Percentiles rank a stretch among this genome's conserved stretches.
phyloP scores from a whole-genome alignment of 495 filamentous ascomycete species.

The Aspergillus affinis region DNA sequence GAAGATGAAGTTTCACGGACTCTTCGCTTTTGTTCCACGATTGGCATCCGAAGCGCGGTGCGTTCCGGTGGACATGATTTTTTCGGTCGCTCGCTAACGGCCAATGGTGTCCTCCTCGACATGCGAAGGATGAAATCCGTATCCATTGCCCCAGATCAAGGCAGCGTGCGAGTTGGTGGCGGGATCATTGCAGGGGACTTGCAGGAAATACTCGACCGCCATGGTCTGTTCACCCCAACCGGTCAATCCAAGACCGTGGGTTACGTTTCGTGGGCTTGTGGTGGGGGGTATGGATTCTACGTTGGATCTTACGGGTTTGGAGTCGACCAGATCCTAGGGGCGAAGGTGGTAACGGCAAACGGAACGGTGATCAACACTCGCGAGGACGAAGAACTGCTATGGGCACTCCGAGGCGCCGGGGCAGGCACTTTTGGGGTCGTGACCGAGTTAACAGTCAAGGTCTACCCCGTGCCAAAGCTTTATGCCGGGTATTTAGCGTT shows the following conservation, averaged over 20 bases:
- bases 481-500: slow-evolving; percentile 14
- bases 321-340: slow-evolving; percentile 39
- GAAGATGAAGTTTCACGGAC: slow-evolving; percentile 34
- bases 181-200: slow-evolving; percentile 22
- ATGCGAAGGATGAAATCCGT: slow-evolving; percentile 37
- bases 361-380: slow-evolving; percentile 34
- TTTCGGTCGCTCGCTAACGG: slow-evolving; percentile 24
- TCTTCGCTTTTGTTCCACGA: slow-evolving; percentile 20
- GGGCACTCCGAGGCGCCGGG: slow-evolving; percentile 37
- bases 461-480: slow-evolving; percentile 27
- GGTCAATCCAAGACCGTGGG: slow-evolving; percentile 21
- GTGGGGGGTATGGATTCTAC: slow-evolving; percentile 41
- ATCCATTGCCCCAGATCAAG: slow-evolving; percentile 20
- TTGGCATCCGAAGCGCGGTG: slow-evolving; percentile 30
- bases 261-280: slow-evolving; percentile 37
- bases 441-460: slow-evolving; percentile 36
- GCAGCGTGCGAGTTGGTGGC: slow-evolving; percentile 37
- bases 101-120: slow-evolving; percentile 36
- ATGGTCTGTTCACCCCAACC: slow-evolving; percentile 18
- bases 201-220: neutral
- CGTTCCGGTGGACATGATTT: slow-evolving; percentile 40
- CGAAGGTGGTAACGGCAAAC: slow-evolving; percentile 32
- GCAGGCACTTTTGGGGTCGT: slow-evolving; percentile 36
- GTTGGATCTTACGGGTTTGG: slow-evolving; percentile 34
- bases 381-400: slow-evolving; percentile 24